phyloP scores from a whole-genome alignment of 2,329 filamentous ascomycete species.

The Pseudogymnoascus pannorum region DNA sequence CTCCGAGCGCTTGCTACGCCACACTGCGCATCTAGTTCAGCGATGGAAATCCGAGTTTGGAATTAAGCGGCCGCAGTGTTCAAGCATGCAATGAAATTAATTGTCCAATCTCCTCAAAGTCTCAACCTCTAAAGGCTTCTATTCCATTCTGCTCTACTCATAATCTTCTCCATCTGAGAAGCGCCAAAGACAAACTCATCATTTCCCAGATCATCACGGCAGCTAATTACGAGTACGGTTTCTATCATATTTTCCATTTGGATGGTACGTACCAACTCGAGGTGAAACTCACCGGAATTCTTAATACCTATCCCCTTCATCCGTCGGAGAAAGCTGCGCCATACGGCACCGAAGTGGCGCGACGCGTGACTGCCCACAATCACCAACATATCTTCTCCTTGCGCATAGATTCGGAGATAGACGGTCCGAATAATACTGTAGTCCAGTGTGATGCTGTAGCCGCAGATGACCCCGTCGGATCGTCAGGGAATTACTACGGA shows the following conservation, averaged over 20 bases:
- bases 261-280: conserved; percentile 89
- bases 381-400: conserved; percentile 94
- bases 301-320: conserved; percentile 83
- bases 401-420: conserved; percentile 78
- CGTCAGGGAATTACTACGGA: conserved; percentile 75
- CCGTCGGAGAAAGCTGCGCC: conserved; percentile 73
- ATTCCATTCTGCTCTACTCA: neutral
- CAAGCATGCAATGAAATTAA: neutral
- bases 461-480: conserved; percentile 68
- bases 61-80: neutral
- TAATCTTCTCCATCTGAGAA: neutral
- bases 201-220: conserved; percentile 91
- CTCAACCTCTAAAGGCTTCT: neutral
- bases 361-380: conserved; percentile 87
- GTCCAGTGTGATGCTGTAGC: conserved; percentile 72
- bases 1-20: neutral
- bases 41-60: neutral
- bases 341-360: conserved; percentile 89
- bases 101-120: neutral
- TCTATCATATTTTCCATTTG: conserved; percentile 86
- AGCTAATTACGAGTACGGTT: conserved; percentile 89
- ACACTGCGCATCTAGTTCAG: neutral
- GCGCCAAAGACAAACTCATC: conserved; percentile 55
- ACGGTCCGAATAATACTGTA: conserved; percentile 76
- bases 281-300: conserved; percentile 83